Percentiles rank a stretch among this genome's conserved stretches.
Conservation (phyloP, 352 stramenopile species). For the Lagenidium sp. region DNA sequence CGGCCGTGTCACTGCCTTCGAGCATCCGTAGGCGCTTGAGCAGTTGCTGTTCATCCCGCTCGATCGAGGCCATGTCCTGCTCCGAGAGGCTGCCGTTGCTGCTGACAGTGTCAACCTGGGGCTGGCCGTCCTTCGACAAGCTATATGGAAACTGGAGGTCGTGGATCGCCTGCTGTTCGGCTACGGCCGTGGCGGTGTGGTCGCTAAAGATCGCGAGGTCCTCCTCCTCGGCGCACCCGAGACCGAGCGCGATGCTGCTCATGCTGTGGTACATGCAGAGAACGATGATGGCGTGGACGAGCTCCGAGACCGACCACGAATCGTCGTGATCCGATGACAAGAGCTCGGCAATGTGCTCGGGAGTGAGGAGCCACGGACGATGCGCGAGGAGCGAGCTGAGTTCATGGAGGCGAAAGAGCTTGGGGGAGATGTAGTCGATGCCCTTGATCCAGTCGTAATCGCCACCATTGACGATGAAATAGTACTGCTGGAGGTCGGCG, state of each 20-base stretch:
- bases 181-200: slow-evolving; percentile 37
- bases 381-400: slow-evolving; percentile 78
- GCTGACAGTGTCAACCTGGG: slow-evolving; percentile 7
- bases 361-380: slow-evolving; percentile 76
- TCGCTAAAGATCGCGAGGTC: slow-evolving; percentile 63
- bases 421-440: slow-evolving; percentile 69
- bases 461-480: slow-evolving; percentile 78
- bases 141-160: slow-evolving; percentile 12
- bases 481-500: slow-evolving; percentile 69
- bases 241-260: slow-evolving; percentile 62
- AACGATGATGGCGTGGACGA: slow-evolving; percentile 82
- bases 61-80: slow-evolving; percentile 59
- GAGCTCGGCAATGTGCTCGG: slow-evolving; percentile 65
- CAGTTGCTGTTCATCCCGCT: slow-evolving; percentile 63
- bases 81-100: slow-evolving; percentile 43
- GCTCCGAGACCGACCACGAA: slow-evolving; percentile 81
- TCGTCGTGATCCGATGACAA: slow-evolving; percentile 59
- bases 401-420: slow-evolving; percentile 78
- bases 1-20: slow-evolving; percentile 52
- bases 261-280: slow-evolving; percentile 80
- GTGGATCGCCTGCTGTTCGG: slow-evolving; percentile 11
- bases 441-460: slow-evolving; percentile 77
- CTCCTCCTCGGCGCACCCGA: slow-evolving; percentile 70
- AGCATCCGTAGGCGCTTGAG: slow-evolving; percentile 55
- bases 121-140: slow-evolving; percentile 6